Evolutionary conservation across 2,329 filamentous ascomycete genomes (phyloP), one percentile per base, ranked within the genome.

Genomic region (Diaporthe vaccinii): DNA sequence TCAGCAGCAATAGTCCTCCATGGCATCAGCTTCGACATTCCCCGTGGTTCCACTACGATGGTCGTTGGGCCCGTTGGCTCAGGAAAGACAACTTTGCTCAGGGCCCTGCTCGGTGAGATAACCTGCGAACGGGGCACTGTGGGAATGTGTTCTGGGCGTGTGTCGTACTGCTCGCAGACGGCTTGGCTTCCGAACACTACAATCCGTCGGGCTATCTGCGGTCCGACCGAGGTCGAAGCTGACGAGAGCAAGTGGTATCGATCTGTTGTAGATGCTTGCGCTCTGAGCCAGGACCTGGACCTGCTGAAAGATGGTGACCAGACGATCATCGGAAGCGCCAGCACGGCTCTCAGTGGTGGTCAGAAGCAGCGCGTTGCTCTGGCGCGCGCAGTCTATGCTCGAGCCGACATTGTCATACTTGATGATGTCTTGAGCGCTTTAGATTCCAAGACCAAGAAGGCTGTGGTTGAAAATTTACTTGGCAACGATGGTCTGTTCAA

Each of bases 351-450:
- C 20, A 49, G 46, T 15, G 46, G 46, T 22, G 46, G 46, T 9
- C 46, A 49, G 46, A 49, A 49, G 20, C 46, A 49, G 3, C 46
- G 46, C 0, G 46, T 49, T 6, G 82, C 84, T 2, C 82, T 85
- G 14, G 84, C 84, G 0, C 80, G 84, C 39, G 82, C 83, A 1
- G 57, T 84, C 4, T 84, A 80, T 75, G 76, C 82, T 4, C 76
- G 77, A 14, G 78, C 77, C 14, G 77, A 81, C 2, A 80, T 83
- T 6, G 74, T 80, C 4, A 46, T 85, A 1, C 76, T 85, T 1
- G 84, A 85, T 51, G 84, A 85, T 71, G 80, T 77, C 7, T 82
- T 85, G 59, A 84, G 81, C 59, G 83, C 79, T 2, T 75, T 85
- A 0, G 84, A 85, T 61, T 80, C 79, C 1, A 78, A 81, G 8